Percentiles rank a stretch among this genome's conserved stretches.
These are phyloP conservation scores for Phragmites australis DNA, from an alignment of 176 grass and related monocot species.

Conservation along the genomic window DNA sequence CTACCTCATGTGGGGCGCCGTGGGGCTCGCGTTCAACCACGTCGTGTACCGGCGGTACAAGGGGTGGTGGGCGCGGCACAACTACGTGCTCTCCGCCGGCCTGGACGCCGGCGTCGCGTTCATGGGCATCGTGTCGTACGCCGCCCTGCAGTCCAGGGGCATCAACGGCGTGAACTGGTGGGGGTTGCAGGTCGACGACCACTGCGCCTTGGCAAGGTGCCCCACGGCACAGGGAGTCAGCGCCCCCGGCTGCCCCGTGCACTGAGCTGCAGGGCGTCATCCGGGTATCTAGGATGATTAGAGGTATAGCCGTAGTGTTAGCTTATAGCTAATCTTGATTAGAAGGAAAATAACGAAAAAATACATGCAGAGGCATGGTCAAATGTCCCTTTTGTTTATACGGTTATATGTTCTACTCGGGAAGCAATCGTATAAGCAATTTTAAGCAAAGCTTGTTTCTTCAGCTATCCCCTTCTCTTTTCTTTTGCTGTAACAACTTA, in stretches of 20 bases:
- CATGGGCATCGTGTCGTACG: conserved; percentile 49
- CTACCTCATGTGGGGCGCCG: conserved; percentile 68
- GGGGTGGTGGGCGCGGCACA: conserved; percentile 71
- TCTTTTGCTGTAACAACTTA: not conserved
- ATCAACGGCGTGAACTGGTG: conserved; percentile 61
- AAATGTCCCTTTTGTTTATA: not conserved
- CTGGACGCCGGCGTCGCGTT: conserved; percentile 60
- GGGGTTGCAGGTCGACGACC: conserved; percentile 71
- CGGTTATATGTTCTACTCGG: not conserved
- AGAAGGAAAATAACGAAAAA: not conserved
- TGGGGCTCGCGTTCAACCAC: conserved; percentile 58
- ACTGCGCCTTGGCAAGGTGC: conserved; percentile 53
- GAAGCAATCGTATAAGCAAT: conserved; percentile 10
- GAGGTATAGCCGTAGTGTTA: not conserved
- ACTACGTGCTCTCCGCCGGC: conserved; percentile 64
- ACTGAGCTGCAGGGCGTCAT: not conserved
- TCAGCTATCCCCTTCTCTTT: no score
- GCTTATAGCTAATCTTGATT: not conserved
- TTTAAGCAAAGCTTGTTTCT: not conserved
- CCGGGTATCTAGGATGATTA: not conserved
- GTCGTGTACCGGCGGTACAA: conserved; percentile 52
- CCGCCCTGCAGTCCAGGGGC: conserved; percentile 48
- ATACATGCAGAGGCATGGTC: not conserved
- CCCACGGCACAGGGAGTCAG: conserved; percentile 49
- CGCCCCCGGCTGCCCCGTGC: conserved; percentile 28